Conservation (phyloP, 164 flowering plant species). For the Malania oleifera region DNA sequence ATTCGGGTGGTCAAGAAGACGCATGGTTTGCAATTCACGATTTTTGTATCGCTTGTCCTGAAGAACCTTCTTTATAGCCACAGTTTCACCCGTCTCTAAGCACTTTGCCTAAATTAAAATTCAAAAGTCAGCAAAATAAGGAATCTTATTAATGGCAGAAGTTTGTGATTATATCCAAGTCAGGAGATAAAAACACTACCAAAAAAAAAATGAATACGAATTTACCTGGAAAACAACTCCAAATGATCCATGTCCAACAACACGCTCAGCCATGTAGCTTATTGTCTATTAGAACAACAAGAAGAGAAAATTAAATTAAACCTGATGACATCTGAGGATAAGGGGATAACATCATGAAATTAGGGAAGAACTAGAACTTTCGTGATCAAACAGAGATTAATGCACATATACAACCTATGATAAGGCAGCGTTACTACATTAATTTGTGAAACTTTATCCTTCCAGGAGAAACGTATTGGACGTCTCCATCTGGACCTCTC, state of each 20-base stretch:
- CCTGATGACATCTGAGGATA: not conserved
- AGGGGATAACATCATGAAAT: too few species aligned
- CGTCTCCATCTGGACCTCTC: too few species aligned
- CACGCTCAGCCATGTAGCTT: slow-evolving; percentile 69
- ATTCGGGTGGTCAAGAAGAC: slow-evolving; percentile 65
- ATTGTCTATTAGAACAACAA: slow-evolving; percentile 37
- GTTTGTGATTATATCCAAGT: not conserved
- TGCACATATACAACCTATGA: not conserved
- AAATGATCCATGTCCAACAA: slow-evolving; percentile 73
- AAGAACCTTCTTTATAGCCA: slow-evolving; percentile 64
- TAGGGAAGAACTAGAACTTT: not conserved
- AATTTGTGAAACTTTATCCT: not conserved
- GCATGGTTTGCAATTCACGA: slow-evolving; percentile 65
- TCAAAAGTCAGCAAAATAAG: not conserved
- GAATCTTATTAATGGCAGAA: not conserved
- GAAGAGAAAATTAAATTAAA: not conserved
- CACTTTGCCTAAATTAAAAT: slow-evolving; percentile 59
- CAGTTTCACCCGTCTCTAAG: slow-evolving; percentile 65
- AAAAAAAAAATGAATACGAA: not conserved
- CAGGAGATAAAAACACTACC: not conserved
- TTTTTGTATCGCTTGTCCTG: slow-evolving; percentile 66
- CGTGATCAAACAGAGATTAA: not conserved
- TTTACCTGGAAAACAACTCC: slow-evolving; percentile 77
- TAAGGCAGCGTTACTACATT: not conserved
- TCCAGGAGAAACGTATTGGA: too few species aligned